Evolutionary conservation across 495 filamentous ascomycete species (phyloP), one percentile per base, ranked within the genome.

Genomic region (Tetracladium marchalianum): DNA sequence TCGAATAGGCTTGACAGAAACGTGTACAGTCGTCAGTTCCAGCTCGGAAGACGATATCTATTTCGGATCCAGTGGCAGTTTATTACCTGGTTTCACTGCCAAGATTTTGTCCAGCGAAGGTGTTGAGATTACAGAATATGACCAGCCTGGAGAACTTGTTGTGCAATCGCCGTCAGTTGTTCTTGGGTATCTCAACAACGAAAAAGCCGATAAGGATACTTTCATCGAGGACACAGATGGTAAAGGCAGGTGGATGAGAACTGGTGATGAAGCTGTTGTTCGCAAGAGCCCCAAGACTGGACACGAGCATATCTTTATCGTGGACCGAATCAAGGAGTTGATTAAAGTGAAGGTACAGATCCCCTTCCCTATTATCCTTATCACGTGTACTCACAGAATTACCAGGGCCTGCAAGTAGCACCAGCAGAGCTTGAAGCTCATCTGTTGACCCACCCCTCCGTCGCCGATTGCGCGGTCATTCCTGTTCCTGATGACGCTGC

Each of bases 341-440:
- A 93, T 95, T 67, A 95, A 95, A 64, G 83, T 88, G 55, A 94
- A 93, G 77, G 85, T 87, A 62, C 35, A 73, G 55, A 27, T 17
- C 19, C 40, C 34, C 31, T 10, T 22, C 31, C 15, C 7, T 6
- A 31, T 12, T 12, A 17, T 5, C 13, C 32, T 33, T 43, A 36
- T 36, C 42, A 41, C 41, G 32, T 1, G 33, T 43, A 34, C 18
- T 42, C 18, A 43, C 36, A n/a, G 24, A 8, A 4, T n/a, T 17
- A 8, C 39, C 43, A 90, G 85, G 89, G 84, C 42, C 68, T 84
- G 33, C 89, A 95, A 84, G 89, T 95, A 31, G 87, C 89, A 3
- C 89, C 89, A 3, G 89, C 89, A 12, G 89, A 95, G 54, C 77
- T 95, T 0, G 89, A 95, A 69, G 84, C 87, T 13, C 87, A 92